Conservation (phyloP, 1,284 basidiomycete species). For the Ustilago tritici region DNA sequence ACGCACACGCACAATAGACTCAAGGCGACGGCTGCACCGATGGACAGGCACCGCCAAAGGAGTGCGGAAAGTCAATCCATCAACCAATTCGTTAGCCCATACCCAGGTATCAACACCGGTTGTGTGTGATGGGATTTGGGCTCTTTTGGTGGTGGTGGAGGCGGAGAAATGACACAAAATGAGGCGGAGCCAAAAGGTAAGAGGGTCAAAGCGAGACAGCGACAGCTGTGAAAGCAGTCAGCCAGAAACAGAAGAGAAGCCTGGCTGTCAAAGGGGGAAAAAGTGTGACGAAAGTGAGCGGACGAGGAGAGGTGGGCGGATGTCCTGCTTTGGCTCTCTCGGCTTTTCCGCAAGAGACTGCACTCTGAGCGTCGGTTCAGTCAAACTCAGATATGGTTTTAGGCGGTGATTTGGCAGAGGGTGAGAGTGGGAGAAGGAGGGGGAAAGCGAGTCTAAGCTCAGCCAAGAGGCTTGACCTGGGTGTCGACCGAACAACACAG, state of each 20-base stretch:
- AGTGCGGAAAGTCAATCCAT: constrained; percentile 15
- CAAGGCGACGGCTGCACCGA: constrained; percentile 4
- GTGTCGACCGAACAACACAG: no score
- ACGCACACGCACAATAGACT: not conserved
- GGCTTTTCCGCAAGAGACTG: not conserved
- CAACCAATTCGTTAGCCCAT: not conserved
- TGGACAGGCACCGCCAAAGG: constrained; percentile 18
- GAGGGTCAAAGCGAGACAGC: not conserved
- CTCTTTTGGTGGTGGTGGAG: constrained; percentile 16
- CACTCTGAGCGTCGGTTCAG: constrained; percentile 1
- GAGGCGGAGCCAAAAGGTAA: not conserved
- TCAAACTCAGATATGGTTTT: constrained; percentile 1
- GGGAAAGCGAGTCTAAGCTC: no score
- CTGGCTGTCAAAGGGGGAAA: not conserved
- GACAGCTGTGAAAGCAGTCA: not conserved
- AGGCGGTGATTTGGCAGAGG: not conserved
- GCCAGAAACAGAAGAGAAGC: not conserved
- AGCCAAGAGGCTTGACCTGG: not conserved
- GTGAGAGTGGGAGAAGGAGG: not conserved
- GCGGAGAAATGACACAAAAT: constrained; percentile 13
- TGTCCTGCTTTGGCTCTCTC: not conserved
- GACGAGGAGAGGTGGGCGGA: not conserved
- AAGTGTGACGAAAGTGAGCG: not conserved
- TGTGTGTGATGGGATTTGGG: not conserved
- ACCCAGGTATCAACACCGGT: not conserved